A percentile compares a stretch with the other conserved stretches of the same genome.
These are phyloP conservation scores for Geosmithia morbida DNA, from an alignment of 2,329 filamentous ascomycete species.

Conservation along the genomic window DNA sequence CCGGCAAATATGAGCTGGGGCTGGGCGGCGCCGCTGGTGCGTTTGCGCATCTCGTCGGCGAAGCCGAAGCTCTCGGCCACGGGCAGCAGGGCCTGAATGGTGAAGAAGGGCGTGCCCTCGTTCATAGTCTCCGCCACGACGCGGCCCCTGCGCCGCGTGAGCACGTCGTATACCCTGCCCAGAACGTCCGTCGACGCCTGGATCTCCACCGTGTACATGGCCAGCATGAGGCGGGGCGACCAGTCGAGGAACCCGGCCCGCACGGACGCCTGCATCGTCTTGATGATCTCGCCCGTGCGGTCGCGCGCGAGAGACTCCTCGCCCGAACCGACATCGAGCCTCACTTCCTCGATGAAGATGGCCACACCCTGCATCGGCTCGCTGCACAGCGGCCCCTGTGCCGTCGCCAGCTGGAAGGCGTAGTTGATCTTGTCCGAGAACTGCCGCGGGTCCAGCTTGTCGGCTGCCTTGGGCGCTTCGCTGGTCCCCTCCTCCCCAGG, in stretches of 20 bases:
- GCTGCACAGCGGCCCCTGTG: conserved; percentile 79
- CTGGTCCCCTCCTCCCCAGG: conserved; percentile 8
- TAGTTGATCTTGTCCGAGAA: conserved; percentile 85
- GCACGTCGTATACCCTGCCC: conserved; percentile 89
- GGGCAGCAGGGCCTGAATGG: conserved; percentile 73
- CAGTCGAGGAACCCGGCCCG: conserved; percentile 83
- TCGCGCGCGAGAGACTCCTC: conserved; percentile 39
- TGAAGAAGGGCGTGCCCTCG: conserved; percentile 93
- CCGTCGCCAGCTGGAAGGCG: conserved; percentile 84
- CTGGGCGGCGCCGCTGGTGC: conserved; percentile 77
- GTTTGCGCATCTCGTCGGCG: conserved; percentile 88
- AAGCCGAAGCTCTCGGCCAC: conserved; percentile 96
- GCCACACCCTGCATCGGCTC: conserved; percentile 91
- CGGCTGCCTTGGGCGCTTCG: conserved; percentile 25
- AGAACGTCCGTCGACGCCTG: conserved; percentile 93
- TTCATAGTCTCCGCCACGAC: conserved; percentile 88
- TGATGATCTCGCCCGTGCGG: conserved; percentile 86
- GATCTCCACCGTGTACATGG: conserved; percentile 97
- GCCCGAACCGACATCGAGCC: conserved; percentile 25
- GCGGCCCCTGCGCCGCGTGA: conserved; percentile 74
- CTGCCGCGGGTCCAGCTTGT: conserved; percentile 45
- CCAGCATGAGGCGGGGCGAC: conserved; percentile 86
- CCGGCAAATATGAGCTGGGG: conserved; percentile 90
- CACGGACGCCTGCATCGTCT: conserved; percentile 73
- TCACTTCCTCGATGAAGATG: conserved; percentile 73